Conservation (phyloP, 345 rosid species). For the Sonneratia alba region DNA sequence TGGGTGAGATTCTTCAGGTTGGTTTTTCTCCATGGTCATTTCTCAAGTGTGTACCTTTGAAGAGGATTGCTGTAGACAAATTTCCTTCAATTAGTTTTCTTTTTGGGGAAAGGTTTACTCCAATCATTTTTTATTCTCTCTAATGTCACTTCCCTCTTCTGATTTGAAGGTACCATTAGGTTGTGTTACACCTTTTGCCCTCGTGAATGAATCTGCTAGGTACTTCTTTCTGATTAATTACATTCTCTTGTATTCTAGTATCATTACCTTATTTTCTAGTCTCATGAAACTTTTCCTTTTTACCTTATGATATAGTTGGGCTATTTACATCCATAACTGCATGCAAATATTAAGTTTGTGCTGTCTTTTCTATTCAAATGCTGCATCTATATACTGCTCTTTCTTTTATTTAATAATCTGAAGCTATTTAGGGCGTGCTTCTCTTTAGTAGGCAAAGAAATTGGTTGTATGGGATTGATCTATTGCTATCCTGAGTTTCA, state of each 20-base stretch:
- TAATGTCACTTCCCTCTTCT: slow-evolving; percentile 2
- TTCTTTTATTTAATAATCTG: not conserved
- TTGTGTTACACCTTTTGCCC: slow-evolving; percentile 82
- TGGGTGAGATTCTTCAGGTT: slow-evolving; percentile 74
- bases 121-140: not conserved
- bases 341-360: not conserved
- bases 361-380: not conserved
- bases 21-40: slow-evolving; percentile 5
- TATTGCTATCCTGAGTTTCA: not conserved
- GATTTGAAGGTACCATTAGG: slow-evolving; percentile 63
- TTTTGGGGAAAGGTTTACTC: not conserved
- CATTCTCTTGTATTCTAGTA: not conserved
- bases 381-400: not conserved
- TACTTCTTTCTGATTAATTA: slow-evolving; percentile 13
- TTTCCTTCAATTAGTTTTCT: not conserved
- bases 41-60: not conserved
- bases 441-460: not conserved
- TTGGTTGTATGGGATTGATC: not conserved
- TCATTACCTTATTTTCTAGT: not conserved
- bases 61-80: not conserved
- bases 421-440: not conserved
- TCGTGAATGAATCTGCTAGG: slow-evolving; percentile 78
- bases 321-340: not conserved
- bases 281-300: not conserved
- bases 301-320: not conserved